phyloP scores from a whole-genome alignment of 2,329 filamentous ascomycete genomes.

The Neonectria neomacrospora region DNA sequence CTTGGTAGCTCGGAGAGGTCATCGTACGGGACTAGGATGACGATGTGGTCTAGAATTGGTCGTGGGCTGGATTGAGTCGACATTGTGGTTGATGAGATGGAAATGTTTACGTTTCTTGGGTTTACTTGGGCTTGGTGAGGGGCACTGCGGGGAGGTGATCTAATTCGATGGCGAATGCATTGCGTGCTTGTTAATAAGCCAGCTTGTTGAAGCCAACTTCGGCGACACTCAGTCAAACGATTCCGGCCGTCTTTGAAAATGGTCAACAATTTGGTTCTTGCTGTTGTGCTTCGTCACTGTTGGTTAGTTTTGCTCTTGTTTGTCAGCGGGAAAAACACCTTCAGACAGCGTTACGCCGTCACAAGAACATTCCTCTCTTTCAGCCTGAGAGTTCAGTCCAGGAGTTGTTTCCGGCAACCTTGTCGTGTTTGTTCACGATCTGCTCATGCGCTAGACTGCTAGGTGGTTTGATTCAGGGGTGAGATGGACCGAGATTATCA shows the following conservation, averaged over 20 bases:
- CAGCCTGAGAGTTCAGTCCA: background rate
- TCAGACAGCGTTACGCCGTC: background rate
- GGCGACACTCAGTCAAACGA: background rate
- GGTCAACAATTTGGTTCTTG: background rate
- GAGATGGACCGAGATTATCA: background rate
- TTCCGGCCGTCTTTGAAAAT: background rate
- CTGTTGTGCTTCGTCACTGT: background rate
- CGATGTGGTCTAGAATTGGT: slow-evolving; percentile 69
- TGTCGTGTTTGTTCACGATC: background rate
- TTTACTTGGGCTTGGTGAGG: slow-evolving; percentile 10
- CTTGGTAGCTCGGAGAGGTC: slow-evolving; percentile 59
- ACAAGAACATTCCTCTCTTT: background rate
- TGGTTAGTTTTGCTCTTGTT: background rate
- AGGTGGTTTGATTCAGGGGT: background rate
- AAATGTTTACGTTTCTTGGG: slow-evolving; percentile 8
- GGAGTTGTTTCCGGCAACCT: background rate
- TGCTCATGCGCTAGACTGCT: background rate
- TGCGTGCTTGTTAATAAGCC: slow-evolving; percentile 16
- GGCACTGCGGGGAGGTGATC: slow-evolving; percentile 8
- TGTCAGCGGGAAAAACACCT: background rate
- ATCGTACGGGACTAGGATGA: slow-evolving; percentile 68
- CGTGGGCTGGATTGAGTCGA: slow-evolving; percentile 19
- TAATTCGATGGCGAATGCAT: slow-evolving; percentile 16
- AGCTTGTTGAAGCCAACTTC: background rate
- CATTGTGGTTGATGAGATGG: slow-evolving; percentile 17